A percentile compares a stretch with the other conserved stretches of the same genome.
phyloP scores from a whole-genome alignment of 257 asterid species.

The Coffea eugenioides region DNA sequence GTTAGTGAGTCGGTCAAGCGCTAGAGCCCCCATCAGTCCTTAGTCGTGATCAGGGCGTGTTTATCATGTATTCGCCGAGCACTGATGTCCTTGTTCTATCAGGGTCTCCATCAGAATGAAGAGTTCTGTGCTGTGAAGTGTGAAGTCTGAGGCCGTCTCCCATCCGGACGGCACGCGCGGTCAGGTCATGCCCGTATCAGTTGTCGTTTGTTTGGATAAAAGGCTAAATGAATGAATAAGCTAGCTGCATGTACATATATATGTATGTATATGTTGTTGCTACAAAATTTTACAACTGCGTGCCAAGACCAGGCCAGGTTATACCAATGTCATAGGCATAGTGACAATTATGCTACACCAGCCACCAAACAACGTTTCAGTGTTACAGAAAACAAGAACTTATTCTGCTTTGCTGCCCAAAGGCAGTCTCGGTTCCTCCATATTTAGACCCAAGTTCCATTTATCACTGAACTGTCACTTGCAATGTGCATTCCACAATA shows the following conservation, averaged over 20 bases:
- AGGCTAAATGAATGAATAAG: not conserved
- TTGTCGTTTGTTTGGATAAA: constrained; percentile 12
- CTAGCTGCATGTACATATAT: not conserved
- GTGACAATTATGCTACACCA: not conserved
- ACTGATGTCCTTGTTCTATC: constrained; percentile 16
- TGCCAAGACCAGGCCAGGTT: not conserved
- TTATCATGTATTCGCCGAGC: not conserved
- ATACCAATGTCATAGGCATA: not conserved
- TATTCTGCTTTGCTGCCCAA: not conserved
- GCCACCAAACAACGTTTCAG: constrained; percentile 7
- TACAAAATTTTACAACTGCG: not conserved
- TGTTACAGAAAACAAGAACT: not conserved
- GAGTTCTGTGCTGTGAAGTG: not conserved
- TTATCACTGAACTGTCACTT: constrained; percentile 36
- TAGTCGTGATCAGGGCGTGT: not conserved
- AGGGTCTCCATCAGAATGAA: constrained; percentile 21
- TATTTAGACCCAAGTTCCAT: constrained; percentile 15
- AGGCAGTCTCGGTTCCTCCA: constrained; percentile 1
- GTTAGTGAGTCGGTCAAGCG: constrained; percentile 26
- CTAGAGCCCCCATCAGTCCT: no score
- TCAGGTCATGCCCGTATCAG: constrained; percentile 42
- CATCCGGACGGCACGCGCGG: constrained; percentile 93
- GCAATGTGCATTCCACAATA: constrained; percentile 7
- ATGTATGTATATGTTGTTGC: not conserved
- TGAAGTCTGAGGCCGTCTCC: constrained; percentile 23